Base-by-base conservation (phyloP, 1,139 yeast species). In the Pichia sp. region DNA sequence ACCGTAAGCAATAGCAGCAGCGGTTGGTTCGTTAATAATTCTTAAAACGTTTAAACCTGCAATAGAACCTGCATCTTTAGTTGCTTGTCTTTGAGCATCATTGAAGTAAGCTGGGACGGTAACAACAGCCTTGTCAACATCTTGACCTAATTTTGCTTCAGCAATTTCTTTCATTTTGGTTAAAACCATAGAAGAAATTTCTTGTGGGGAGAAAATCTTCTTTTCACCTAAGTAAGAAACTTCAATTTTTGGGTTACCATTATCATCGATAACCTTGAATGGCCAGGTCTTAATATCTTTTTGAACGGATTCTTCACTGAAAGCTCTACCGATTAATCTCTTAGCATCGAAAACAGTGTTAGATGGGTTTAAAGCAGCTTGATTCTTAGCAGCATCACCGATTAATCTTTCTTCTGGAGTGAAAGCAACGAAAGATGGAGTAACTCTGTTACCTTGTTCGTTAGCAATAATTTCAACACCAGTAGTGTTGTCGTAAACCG, bases 331-430 rank as follows among this genome's bases (percentile, higher is more conserved):
- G 61, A 89, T 89, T 70, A 89, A 82, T 80, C 97, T 95, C 83
- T 89, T 89, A 66, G 96, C 96, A 67, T 89, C 97, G 74, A 89
- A 89, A 65, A 89, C 95, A 61, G 97, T 89, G 86, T 89, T 87
- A 67, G 68, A 76, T 73, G 96, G 96, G 87, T 89, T 87, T 73
- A 87, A 76, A 68, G 96, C 96, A 68, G 96, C 96, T 78, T 89
- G 97, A 75, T 89, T 89, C 87, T 89, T 89, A 69, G 97, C 97
- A 67, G 96, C 96, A 74, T 90, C 97, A 80, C 97, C 97, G 66
- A 90, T 87, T 68, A 90, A 82, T 81, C 97, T 86, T 80, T 89
- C 97, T 76, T 86, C 90, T 68, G 85, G 83, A 66, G 95, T 87
- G 87, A 89, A 89, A 61, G 96, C 97, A 69, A 89, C 96, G 79